Base-by-base conservation (phyloP, 331 rosid species). In the Stylosanthes scabra region DNA sequence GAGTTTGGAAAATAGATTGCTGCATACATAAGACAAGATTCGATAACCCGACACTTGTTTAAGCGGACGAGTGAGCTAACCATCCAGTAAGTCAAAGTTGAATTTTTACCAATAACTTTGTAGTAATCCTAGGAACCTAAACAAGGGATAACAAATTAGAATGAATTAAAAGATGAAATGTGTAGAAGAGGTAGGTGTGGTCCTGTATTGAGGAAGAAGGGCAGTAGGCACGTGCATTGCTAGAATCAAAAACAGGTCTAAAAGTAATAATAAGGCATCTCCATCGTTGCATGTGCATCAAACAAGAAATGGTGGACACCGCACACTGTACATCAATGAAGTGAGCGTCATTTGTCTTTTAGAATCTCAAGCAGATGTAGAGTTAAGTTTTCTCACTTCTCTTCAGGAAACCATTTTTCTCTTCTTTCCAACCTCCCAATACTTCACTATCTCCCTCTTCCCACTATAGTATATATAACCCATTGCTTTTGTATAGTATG, bases 301-400 rank as follows among this genome's bases (percentile, higher is more conserved):
- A 27, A 9, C 63, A 40, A 67, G 80, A 75, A 66, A 5, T 58
- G 61, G 60, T 58, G 68, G 60, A 57, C 73, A 75, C 51, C 34
- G 67, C 52, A 59, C 60, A 47, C 3, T 25, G 54, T 70, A 9
- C 61, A 76, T 72, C 51, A 50, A 62, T 11, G n/a, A 49, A n/a
- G 52, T 70, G 39, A 31, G 44, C 63, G 39, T 16, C 68, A 58
- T 47, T 51, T 70, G 81, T 37, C 42, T 62, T 41, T 77, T 42
- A 13, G 11, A 54, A 74, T 40, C 44, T 29, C 8, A 50, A 50
- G 52, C 13, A 72, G 41, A 39, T 40, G 61, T 7, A n/a, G n/a
- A 34, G 39, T 34, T 45, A 4, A 11, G n/a, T n/a, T n/a, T n/a
- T 4, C 57, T 14, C 25, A 59, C 50, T 13, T 42, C 11, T 11